Conservation (phyloP, 805 yeast species). For the Ogataea trehaloabstinens region DNA sequence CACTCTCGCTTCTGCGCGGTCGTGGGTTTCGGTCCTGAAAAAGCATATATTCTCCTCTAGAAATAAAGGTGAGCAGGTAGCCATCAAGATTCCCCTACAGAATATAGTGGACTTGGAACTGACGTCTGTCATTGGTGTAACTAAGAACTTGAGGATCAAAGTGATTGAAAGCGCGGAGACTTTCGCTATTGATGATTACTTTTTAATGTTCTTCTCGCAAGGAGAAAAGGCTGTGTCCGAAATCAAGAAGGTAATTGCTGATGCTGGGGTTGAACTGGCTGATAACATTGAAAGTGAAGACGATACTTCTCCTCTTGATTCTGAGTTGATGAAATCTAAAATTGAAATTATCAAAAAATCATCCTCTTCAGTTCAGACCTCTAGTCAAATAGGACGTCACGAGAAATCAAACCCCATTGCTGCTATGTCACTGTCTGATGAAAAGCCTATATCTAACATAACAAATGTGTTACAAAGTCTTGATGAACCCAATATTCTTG, state of each 20-base stretch:
- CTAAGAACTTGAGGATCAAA: slow-evolving; percentile 57
- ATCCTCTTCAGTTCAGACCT: slow-evolving; percentile 24
- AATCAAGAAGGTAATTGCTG: slow-evolving; percentile 40
- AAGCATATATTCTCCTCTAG: slow-evolving; percentile 75
- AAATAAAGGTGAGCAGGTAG: slow-evolving; percentile 68
- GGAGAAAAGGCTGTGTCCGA: slow-evolving; percentile 43
- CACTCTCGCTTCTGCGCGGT: slow-evolving; percentile 65
- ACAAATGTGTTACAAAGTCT: not conserved
- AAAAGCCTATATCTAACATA: not conserved
- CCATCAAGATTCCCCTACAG: slow-evolving; percentile 71
- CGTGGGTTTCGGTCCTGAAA: slow-evolving; percentile 75
- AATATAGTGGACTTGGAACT: slow-evolving; percentile 63
- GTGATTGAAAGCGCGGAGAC: slow-evolving; percentile 55
- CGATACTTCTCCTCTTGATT: slow-evolving; percentile 14
- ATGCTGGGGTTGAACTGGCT: slow-evolving; percentile 28
- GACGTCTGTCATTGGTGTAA: slow-evolving; percentile 52
- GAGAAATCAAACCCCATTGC: not conserved
- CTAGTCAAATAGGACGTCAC: slow-evolving; percentile 10
- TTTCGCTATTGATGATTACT: slow-evolving; percentile 64
- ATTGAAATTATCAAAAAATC: slow-evolving; percentile 23
- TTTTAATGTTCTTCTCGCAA: slow-evolving; percentile 61
- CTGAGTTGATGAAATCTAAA: slow-evolving; percentile 23
- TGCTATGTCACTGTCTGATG: too few species aligned
- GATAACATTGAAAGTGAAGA: slow-evolving; percentile 23
- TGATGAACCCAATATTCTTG: not conserved